Conservation (phyloP, 1,139 yeast genomes). For the Saccharomyces pastorianus region DNA sequence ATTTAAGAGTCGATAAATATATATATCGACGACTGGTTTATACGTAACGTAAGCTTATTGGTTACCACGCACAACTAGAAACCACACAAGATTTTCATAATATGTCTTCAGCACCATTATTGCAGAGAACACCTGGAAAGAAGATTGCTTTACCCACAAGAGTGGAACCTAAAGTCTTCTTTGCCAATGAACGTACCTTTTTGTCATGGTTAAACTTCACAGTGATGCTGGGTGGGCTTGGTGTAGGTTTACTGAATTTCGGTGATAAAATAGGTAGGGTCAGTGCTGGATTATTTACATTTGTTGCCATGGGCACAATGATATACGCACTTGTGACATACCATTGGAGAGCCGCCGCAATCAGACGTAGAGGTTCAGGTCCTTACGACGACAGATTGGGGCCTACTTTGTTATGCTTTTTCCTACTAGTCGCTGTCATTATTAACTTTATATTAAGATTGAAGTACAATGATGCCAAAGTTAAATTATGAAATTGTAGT, state of each 20-base stretch:
- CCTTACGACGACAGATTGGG: constrained; percentile 98
- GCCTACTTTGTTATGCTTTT: constrained; percentile 96
- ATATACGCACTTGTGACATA: constrained; percentile 87
- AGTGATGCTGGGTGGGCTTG: constrained; percentile 90
- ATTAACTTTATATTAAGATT: constrained; percentile 85
- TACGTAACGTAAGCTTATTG: background rate
- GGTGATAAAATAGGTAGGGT: constrained; percentile 92
- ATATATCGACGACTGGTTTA: background rate
- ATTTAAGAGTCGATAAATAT: background rate
- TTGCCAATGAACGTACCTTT: constrained; percentile 97
- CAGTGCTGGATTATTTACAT: constrained; percentile 88
- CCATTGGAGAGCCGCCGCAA: constrained; percentile 99
- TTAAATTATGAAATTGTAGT: background rate
- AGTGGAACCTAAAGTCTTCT: constrained; percentile 96
- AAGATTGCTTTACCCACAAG: constrained; percentile 96
- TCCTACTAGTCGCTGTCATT: constrained; percentile 83
- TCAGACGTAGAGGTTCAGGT: constrained; percentile 92
- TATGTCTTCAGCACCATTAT: constrained; percentile 48
- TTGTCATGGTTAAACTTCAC: constrained; percentile 97
- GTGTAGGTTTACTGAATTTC: constrained; percentile 89
- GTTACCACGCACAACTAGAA: background rate
- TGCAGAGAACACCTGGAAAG: constrained; percentile 64
- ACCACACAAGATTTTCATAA: background rate
- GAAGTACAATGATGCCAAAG: constrained; percentile 29
- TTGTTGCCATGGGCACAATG: constrained; percentile 96